phyloP scores from a whole-genome alignment of 1,284 basidiomycete genomes.

The Pseudozyma thailandica region DNA sequence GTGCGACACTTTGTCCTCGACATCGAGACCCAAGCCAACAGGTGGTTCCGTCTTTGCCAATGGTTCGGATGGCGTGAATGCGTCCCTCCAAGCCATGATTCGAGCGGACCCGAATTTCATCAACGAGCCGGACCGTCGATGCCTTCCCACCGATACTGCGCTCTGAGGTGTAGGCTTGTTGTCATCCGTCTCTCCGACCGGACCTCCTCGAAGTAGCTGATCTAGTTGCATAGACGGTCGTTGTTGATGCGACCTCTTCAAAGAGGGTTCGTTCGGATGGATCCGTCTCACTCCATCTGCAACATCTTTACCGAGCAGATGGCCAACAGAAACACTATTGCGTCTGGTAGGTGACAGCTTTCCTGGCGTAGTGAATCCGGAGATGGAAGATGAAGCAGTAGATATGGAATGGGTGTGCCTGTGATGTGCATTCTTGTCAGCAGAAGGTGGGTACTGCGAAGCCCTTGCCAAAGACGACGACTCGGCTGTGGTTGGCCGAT shows the following conservation, averaged over 20 bases:
- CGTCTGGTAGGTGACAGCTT: too few relatives aligned
- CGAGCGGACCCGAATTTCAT: slow-evolving; percentile 23
- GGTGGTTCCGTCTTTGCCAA: background rate
- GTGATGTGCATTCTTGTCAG: background rate
- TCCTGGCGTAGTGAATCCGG: slow-evolving; percentile 11
- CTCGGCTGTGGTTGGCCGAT: background rate
- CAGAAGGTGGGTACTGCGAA: background rate
- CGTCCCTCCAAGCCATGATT: slow-evolving; percentile 24
- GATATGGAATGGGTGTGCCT: slow-evolving; percentile 22
- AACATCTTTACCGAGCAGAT: slow-evolving; percentile 4
- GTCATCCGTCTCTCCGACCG: background rate
- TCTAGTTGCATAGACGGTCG: background rate
- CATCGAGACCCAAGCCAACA: slow-evolving; percentile 15
- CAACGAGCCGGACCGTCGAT: slow-evolving; percentile 33
- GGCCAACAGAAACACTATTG: slow-evolving; percentile 15
- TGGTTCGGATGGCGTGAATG: background rate
- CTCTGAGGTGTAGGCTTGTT: background rate
- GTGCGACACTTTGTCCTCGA: background rate
- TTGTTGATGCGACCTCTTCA: background rate
- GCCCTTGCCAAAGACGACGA: slow-evolving; percentile 1
- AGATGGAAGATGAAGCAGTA: slow-evolving; percentile 27
- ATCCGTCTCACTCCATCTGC: too few relatives aligned
- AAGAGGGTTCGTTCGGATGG: too few relatives aligned
- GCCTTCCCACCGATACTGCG: background rate
- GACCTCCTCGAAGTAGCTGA: background rate